Conservation (phyloP, 2,329 filamentous ascomycete genomes). For the Colletotrichum cordylinicola region DNA sequence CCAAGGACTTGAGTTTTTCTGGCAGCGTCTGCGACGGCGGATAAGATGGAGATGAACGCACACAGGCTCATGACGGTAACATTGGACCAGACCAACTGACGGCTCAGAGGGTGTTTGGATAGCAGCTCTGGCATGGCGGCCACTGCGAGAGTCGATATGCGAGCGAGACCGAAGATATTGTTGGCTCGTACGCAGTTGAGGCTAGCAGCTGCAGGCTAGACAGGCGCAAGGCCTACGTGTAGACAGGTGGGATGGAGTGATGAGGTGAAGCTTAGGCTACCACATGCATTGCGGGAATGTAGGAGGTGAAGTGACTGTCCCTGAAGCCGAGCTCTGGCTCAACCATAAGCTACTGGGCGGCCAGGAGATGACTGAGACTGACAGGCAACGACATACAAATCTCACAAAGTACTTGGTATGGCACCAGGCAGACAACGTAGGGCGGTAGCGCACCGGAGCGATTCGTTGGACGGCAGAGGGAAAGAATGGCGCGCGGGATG, state of each 20-base stretch:
- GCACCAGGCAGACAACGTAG: not conserved
- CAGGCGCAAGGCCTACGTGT: not conserved
- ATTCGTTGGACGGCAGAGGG: not conserved
- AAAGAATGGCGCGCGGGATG: not conserved
- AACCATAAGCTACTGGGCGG: not conserved
- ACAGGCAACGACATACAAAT: not conserved
- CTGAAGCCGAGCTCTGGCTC: not conserved
- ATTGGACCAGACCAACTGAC: not conserved
- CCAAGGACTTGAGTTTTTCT: not conserved
- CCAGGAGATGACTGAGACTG: not conserved
- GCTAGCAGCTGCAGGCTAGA: not conserved
- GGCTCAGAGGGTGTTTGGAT: not conserved
- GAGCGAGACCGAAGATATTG: not conserved
- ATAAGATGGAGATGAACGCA: constrained; percentile 7
- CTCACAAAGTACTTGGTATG: not conserved
- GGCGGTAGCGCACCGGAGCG: not conserved
- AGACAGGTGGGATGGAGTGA: not conserved
- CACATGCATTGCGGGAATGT: not conserved
- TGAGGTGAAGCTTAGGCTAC: not conserved
- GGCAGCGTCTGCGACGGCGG: not conserved
- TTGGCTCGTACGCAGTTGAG: not conserved
- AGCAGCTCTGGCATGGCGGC: not conserved
- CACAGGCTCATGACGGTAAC: not conserved
- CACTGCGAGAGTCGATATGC: not conserved
- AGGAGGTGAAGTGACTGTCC: not conserved